phyloP scores from a whole-genome alignment of 2,329 filamentous ascomycete genomes.

The Aspergillus tanneri region DNA sequence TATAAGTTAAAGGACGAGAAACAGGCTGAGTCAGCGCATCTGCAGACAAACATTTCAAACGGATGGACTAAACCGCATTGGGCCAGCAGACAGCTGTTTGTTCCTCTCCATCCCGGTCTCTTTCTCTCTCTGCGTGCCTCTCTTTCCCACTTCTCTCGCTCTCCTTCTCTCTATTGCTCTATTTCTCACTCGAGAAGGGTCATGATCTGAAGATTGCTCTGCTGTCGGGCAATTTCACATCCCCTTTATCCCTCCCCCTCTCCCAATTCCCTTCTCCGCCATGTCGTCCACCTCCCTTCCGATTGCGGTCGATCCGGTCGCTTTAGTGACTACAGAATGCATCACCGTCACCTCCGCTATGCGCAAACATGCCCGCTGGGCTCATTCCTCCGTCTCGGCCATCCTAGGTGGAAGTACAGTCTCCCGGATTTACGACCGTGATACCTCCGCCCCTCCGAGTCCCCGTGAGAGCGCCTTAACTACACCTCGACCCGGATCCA shows the following conservation, averaged over 20 bases:
- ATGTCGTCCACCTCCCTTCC: slow-evolving; percentile 53
- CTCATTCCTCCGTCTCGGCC: slow-evolving; percentile 91
- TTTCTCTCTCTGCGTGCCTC: neutral
- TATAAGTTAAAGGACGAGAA: too few species aligned
- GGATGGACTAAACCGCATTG: neutral
- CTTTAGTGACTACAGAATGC: slow-evolving; percentile 95
- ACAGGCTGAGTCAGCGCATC: neutral
- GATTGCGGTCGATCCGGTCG: slow-evolving; percentile 85
- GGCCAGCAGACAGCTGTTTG: neutral
- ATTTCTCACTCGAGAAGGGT: slow-evolving; percentile 11
- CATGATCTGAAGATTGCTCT: slow-evolving; percentile 22
- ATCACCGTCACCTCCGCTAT: slow-evolving; percentile 98
- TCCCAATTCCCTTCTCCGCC: slow-evolving; percentile 24
- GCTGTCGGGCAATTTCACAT: slow-evolving; percentile 13
- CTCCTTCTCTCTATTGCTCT: too few species aligned
- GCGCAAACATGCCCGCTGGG: slow-evolving; percentile 94
- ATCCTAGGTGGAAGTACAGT: slow-evolving; percentile 73
- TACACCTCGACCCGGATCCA: slow-evolving; percentile 22
- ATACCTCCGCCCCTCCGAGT: slow-evolving; percentile 41
- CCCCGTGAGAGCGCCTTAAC: slow-evolving; percentile 29
- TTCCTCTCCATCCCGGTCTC: neutral
- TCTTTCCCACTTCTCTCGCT: neutral
- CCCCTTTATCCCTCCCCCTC: slow-evolving; percentile 20
- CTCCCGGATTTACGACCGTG: slow-evolving; percentile 48
- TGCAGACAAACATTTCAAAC: neutral